Conservation (phyloP, 2,329 filamentous ascomycete species). For the Aspergillus pseudoglaucus region DNA sequence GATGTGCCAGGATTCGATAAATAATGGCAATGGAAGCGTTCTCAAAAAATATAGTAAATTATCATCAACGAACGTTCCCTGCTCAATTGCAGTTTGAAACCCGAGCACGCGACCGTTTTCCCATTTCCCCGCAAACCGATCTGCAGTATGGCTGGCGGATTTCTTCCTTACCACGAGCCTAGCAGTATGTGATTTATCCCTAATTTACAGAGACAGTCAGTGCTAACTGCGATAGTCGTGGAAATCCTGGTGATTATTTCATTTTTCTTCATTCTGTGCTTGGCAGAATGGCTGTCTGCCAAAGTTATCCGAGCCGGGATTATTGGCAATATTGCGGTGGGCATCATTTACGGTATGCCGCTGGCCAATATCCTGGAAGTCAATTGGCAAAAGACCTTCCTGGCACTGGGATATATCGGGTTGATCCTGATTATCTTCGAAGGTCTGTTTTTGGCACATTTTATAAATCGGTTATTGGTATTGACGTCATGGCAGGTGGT, state of each 20-base stretch:
- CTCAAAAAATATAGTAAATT: too few relatives aligned
- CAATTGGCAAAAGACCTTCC: conserved; percentile 42
- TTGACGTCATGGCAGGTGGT: conserved; percentile 30
- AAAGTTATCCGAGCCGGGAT: conserved; percentile 40
- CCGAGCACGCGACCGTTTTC: too few relatives aligned
- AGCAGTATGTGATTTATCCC: conserved; percentile 20
- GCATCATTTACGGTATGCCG: conserved; percentile 42
- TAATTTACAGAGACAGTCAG: background rate
- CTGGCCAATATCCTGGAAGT: conserved; percentile 39
- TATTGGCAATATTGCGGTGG: conserved; percentile 44
- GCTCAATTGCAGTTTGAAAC: too few relatives aligned
- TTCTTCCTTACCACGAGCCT: conserved; percentile 37
- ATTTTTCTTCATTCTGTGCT: conserved; percentile 40
- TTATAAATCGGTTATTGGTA: background rate
- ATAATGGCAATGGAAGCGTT: too few relatives aligned
- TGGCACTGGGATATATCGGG: conserved; percentile 44
- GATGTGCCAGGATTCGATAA: too few relatives aligned
- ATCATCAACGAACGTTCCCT: too few relatives aligned
- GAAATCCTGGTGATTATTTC: conserved; percentile 39
- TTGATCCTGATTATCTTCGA: conserved; percentile 48
- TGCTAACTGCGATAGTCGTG: conserved; percentile 25
- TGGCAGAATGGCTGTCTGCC: conserved; percentile 38
- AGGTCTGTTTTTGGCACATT: conserved; percentile 12
- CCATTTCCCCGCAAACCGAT: too few relatives aligned
- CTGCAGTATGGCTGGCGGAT: conserved; percentile 15